Conservation (phyloP, 1,284 basidiomycete species). For the Blastosporella zonata region DNA sequence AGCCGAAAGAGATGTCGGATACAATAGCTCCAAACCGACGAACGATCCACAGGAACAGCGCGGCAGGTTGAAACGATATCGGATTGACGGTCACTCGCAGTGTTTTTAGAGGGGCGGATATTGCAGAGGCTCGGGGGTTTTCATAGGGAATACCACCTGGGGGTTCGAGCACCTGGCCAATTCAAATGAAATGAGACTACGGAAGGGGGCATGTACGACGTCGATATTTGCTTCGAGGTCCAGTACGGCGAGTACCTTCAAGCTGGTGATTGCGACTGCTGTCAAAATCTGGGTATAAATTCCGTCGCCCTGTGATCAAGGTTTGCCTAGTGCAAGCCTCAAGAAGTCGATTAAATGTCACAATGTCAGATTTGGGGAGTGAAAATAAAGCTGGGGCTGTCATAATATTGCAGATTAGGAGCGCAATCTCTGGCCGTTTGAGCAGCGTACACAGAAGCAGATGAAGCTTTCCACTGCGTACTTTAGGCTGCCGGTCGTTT, state of each 20-base stretch:
- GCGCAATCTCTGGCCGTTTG: background rate
- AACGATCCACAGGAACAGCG: background rate
- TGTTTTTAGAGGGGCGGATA: background rate
- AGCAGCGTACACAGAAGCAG: background rate
- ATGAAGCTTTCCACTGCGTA: background rate
- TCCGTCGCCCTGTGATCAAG: background rate
- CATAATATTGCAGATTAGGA: background rate
- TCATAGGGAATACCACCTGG: background rate
- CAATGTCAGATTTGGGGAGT: background rate
- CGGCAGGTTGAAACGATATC: background rate
- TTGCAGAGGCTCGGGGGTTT: background rate
- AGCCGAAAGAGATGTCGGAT: background rate
- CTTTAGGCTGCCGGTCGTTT: background rate
- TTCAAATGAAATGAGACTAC: background rate
- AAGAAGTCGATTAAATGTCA: background rate
- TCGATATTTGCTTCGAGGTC: background rate
- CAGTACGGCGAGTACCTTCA: background rate
- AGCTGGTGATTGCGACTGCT: background rate
- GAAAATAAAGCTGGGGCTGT: background rate
- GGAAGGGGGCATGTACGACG: background rate
- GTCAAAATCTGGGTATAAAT: background rate
- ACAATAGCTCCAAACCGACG: background rate
- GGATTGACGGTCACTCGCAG: background rate
- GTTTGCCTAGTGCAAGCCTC: background rate
- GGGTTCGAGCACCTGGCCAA: background rate